Conservation (phyloP, 2,329 filamentous ascomycete species). For the Hymenoscyphus salicellus region DNA sequence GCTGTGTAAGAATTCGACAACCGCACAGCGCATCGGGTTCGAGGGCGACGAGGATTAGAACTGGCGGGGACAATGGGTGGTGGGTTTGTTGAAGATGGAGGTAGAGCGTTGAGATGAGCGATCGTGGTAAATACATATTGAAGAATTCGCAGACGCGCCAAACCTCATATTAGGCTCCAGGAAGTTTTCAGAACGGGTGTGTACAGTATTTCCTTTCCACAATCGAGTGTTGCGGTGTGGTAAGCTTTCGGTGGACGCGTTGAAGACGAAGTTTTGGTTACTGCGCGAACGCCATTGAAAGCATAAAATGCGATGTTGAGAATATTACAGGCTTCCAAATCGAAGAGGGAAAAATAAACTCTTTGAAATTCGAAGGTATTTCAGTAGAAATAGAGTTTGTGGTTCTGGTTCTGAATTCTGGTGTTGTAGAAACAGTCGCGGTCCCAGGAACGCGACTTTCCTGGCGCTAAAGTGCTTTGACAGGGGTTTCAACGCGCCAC, state of each 20-base stretch:
- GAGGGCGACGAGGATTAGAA: slow-evolving; percentile 87
- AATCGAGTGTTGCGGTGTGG: background rate
- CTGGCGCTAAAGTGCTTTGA: slow-evolving; percentile 2
- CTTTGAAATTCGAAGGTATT: background rate
- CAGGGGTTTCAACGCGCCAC: background rate
- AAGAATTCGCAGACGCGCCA: slow-evolving; percentile 15
- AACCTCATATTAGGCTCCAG: slow-evolving; percentile 12
- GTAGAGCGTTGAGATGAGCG: slow-evolving; percentile 87
- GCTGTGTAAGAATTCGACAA: slow-evolving; percentile 84
- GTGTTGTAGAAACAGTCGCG: slow-evolving; percentile 3
- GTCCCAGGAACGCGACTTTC: slow-evolving; percentile 1
- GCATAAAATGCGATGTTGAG: background rate
- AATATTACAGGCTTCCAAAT: background rate
- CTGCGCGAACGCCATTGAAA: background rate
- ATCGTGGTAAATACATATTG: slow-evolving; percentile 89
- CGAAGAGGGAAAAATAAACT: background rate
- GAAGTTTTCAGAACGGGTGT: background rate
- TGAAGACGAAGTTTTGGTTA: background rate
- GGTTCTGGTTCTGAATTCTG: background rate
- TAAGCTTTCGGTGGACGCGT: slow-evolving; percentile 4
- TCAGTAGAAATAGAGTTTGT: background rate
- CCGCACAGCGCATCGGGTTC: slow-evolving; percentile 95
- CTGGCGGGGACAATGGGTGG: slow-evolving; percentile 85
- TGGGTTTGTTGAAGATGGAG: slow-evolving; percentile 80
- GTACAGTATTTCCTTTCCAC: background rate